Evolutionary conservation across 768 basidiomycete genomes (phyloP), one percentile per base, ranked within the genome.

Genomic region (Calocybe cyanea): DNA sequence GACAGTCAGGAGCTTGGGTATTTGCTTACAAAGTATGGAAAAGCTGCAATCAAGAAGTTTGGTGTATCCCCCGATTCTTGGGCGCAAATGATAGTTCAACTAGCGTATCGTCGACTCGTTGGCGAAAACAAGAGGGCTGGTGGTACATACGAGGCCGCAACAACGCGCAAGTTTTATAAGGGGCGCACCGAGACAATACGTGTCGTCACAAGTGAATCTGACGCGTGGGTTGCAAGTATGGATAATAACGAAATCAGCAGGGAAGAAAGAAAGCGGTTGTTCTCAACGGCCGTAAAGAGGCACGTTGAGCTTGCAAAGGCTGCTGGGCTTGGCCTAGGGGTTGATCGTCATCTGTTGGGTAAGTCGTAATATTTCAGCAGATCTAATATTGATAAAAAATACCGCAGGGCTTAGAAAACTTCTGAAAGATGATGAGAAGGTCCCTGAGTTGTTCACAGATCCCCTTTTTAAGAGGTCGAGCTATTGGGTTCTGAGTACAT

Each of bases 111-210:
- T 46, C 78, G 92, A 1, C 73, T 92, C 25, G 65, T 83, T 23
- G 71, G 74, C 32, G 54, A 62, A n/a, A 64, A 72, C 30, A 70
- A 73, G 68, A 64, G 81, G 50, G 68, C 70, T 21, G 92, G 88
- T 2, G 89, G 79, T 4, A 92, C 92, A n/a, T 97, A 97, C 61
- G 94, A 97, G 66, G 87, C 91, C 46, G 92, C 92, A 25, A 84
- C 88, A 50, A 93, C 92, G n/a, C 76, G 94, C 24, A 80, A 77
- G 61, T 96, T 87, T 65, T 76, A 77, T 65, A 88, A 92, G 59
- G 94, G 94, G 11, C 77, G 94, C 38, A 97, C 94, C 19, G 94
- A 97, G 68, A 85, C 90, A n/a, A 91, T 97, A 48, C 75, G 94
- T 4, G 84, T 91, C 40, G 85, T 92, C 11, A 84, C 80, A 10